Evolutionary conservation across 108 stramenopile species (phyloP).

Genomic region (Mediolabrus comicus): DNA sequence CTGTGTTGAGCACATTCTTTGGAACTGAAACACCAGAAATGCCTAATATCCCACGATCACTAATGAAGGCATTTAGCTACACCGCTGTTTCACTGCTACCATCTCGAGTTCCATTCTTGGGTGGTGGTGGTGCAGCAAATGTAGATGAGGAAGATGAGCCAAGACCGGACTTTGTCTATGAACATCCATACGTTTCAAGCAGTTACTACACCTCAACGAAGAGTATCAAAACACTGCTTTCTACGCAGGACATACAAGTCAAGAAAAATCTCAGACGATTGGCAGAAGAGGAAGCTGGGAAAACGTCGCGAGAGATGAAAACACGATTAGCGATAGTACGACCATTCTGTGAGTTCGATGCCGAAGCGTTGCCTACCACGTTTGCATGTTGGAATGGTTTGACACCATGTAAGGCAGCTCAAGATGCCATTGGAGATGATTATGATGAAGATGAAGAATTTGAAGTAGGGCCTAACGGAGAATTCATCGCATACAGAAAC

Average conservation of each 20-base stretch:
- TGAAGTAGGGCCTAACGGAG: conserved; percentile 21
- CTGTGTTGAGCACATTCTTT: neutral
- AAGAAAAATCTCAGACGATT: conserved; percentile 9
- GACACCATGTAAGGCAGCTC: conserved; percentile 57
- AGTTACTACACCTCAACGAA: conserved; percentile 55
- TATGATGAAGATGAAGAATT: conserved; percentile 12
- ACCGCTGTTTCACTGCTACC: neutral
- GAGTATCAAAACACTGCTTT: conserved; percentile 34
- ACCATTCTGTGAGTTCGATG: conserved; percentile 67
- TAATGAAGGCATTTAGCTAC: neutral
- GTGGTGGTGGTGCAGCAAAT: neutral
- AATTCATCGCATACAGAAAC: conserved; percentile 15
- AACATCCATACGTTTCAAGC: conserved; percentile 59
- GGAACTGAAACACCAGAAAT: neutral
- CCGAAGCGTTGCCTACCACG: conserved; percentile 58
- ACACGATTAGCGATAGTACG: conserved; percentile 57
- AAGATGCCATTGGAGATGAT: conserved; percentile 53
- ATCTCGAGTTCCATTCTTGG: neutral
- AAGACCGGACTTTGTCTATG: conserved; percentile 58
- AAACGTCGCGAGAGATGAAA: conserved; percentile 16
- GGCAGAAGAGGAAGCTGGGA: conserved; percentile 11
- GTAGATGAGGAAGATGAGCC: neutral
- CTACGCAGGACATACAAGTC: conserved; percentile 44
- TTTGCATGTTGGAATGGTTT: conserved; percentile 61
- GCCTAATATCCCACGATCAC: neutral